Base-by-base conservation (phyloP, 345 rosid genomes). In the Citrus unshiu region DNA sequence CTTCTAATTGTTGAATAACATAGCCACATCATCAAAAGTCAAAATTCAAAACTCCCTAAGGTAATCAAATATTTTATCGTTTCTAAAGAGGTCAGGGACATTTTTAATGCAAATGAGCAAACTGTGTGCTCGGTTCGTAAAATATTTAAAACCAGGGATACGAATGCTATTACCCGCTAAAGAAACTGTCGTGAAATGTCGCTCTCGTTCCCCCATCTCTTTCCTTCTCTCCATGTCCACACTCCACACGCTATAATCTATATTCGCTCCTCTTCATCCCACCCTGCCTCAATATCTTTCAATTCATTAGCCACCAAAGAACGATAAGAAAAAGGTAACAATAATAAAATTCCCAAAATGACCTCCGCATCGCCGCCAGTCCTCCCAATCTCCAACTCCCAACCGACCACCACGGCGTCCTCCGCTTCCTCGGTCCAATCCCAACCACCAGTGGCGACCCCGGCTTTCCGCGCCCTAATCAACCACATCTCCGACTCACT, bases 401-500 rank as follows among this genome's bases (percentile, higher is more conserved):
- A 84, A 79, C 60, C 88, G 74, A 76, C 73, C 14, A 61, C 81
- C 37, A 16, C 62, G 13, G 74, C 83, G 56, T 72, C 88, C 80
- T 74, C 85, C 13, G 83, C 84, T 19, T 37, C 87, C 58, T 61
- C 85, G 74, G 77, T 80, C 58, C 87, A 85, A 70, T 85, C 89
- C 1, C 88, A 84, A 12, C 70, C 88, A 8, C 88, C 88, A 0
- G 69, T 82, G 46, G 83, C 89, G 2, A 85, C 89, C 1, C 88
- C 92, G 0, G 89, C 87, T 0, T 80, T 90, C 68, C 91, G 88
- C 27, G 68, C 76, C 3, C 81, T 86, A 80, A 57, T 88, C 79
- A 80, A 78, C 68, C 78, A 80, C 43, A 69, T 89, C 73, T 59
- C 87, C 19, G 90, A 86, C 9, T 78, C 88, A 71, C 72, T 89